Evolutionary conservation across 768 basidiomycete species (phyloP).

Genomic region (Mycena rosella): DNA sequence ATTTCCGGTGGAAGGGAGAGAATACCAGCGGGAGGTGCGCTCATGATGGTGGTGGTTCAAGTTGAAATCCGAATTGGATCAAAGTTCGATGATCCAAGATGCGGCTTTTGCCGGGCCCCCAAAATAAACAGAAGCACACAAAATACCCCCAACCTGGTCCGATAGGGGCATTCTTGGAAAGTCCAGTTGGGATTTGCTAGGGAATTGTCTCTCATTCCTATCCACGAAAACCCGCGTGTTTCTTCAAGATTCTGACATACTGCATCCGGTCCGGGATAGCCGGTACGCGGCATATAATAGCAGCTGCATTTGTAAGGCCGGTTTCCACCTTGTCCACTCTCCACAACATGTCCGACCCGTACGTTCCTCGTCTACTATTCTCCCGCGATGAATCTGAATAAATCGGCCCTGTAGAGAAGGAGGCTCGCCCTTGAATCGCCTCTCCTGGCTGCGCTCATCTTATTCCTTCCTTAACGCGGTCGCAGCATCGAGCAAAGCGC

Average conservation of each 20-base stretch:
- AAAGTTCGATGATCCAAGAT: not conserved
- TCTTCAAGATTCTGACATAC: constrained; percentile 8
- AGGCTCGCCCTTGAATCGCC: constrained; percentile 81
- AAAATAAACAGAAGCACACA: too few relatives aligned
- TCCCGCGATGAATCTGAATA: not conserved
- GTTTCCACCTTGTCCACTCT: not conserved
- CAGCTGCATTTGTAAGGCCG: constrained; percentile 25
- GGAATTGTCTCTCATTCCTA: not conserved
- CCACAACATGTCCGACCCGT: constrained; percentile 21
- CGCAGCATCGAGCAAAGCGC: constrained; percentile 66
- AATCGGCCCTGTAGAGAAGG: constrained; percentile 39
- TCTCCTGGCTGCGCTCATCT: constrained; percentile 85
- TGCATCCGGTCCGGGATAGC: constrained; percentile 15
- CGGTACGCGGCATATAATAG: constrained; percentile 13
- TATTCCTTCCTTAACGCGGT: constrained; percentile 82
- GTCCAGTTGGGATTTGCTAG: too few relatives aligned
- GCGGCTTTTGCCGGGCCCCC: too few relatives aligned
- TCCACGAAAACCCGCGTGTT: not conserved
- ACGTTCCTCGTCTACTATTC: not conserved
- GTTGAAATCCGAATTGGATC: not conserved
- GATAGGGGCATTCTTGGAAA: not conserved
- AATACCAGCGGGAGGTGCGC: not conserved
- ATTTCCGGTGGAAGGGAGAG: not conserved
- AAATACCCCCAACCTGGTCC: not conserved
- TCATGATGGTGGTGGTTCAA: too few relatives aligned